phyloP scores from a whole-genome alignment of 352 stramenopile genomes.

The Globisporangium uncinulatum region DNA sequence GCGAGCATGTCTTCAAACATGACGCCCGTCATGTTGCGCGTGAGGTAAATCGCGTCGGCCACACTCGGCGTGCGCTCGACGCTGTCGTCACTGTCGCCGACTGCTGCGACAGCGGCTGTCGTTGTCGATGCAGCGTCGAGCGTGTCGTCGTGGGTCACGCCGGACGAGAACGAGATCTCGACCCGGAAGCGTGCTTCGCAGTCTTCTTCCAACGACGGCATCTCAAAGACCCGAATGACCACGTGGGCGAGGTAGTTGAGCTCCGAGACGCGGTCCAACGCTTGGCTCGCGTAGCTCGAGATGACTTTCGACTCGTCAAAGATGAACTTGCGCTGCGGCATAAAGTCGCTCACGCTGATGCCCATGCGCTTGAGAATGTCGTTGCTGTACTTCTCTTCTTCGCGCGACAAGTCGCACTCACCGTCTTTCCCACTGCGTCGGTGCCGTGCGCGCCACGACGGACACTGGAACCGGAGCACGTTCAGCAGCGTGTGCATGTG shows the following conservation, averaged over 20 bases:
- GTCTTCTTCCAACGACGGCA: constrained; percentile 78
- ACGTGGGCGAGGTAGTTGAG: constrained; percentile 99
- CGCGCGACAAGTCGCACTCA: constrained; percentile 68
- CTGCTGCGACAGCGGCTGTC: background rate
- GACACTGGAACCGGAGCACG: constrained; percentile 91
- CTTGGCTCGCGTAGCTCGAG: constrained; percentile 55
- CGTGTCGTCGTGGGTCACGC: constrained; percentile 47
- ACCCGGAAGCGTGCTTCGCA: constrained; percentile 82
- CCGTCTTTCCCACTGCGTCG: constrained; percentile 42
- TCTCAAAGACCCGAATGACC: constrained; percentile 98
- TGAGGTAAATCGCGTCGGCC: constrained; percentile 77
- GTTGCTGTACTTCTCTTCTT: constrained; percentile 83
- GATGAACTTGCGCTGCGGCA: constrained; percentile 76
- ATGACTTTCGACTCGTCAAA: constrained; percentile 81
- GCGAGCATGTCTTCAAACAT: constrained; percentile 89
- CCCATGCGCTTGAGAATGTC: constrained; percentile 82
- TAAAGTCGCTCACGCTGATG: constrained; percentile 76
- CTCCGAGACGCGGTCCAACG: constrained; percentile 88
- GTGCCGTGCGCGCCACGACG: constrained; percentile 58
- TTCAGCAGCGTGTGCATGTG: constrained; percentile 99
- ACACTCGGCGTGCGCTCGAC: constrained; percentile 21
- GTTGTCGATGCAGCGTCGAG: background rate
- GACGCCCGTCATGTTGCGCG: constrained; percentile 79
- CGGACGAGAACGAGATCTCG: constrained; percentile 81
- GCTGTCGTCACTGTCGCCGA: constrained; percentile 1